Conservation (phyloP, 768 basidiomycete genomes). For the Naematelia aurantialba region DNA sequence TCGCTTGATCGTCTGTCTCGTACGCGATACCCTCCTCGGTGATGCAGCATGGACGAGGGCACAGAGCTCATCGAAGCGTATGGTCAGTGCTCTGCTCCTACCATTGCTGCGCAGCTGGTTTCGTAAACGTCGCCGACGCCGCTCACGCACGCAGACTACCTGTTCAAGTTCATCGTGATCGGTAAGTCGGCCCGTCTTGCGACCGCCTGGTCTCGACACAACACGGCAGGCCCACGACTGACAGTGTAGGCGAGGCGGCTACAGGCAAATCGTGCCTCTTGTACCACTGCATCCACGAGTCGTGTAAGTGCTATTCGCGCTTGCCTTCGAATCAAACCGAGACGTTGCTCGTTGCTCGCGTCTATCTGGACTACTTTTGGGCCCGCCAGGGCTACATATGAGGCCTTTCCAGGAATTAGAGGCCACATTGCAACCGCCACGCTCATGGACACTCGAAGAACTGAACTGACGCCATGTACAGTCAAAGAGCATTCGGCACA, state of each 20-base stretch:
- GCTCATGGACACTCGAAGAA: no score
- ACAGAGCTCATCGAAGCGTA: slow-evolving; percentile 94
- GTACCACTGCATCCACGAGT: slow-evolving; percentile 93
- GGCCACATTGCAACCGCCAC: no score
- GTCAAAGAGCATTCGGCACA: slow-evolving; percentile 96
- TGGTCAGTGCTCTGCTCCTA: slow-evolving; percentile 56
- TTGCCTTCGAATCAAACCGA: no score
- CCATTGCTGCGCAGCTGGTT: not conserved
- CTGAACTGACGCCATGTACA: slow-evolving; percentile 44
- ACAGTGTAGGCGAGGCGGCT: slow-evolving; percentile 94
- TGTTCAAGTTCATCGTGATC: slow-evolving; percentile 98
- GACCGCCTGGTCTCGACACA: no score
- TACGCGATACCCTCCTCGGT: no score
- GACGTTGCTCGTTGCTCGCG: no score
- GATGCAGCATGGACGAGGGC: slow-evolving; percentile 51
- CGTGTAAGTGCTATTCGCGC: slow-evolving; percentile 74
- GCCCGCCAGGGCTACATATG: no score
- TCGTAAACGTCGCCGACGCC: not conserved
- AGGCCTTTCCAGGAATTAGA: no score
- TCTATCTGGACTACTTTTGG: no score
- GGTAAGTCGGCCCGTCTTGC: slow-evolving; percentile 56
- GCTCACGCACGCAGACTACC: slow-evolving; percentile 64
- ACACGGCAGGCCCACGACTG: no score
- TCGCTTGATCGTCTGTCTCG: no score
- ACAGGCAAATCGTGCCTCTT: slow-evolving; percentile 96